Evolutionary conservation across 2,329 filamentous ascomycete species (phyloP), one percentile per base, ranked within the genome.

Genomic region (Dactylellina sp.): DNA sequence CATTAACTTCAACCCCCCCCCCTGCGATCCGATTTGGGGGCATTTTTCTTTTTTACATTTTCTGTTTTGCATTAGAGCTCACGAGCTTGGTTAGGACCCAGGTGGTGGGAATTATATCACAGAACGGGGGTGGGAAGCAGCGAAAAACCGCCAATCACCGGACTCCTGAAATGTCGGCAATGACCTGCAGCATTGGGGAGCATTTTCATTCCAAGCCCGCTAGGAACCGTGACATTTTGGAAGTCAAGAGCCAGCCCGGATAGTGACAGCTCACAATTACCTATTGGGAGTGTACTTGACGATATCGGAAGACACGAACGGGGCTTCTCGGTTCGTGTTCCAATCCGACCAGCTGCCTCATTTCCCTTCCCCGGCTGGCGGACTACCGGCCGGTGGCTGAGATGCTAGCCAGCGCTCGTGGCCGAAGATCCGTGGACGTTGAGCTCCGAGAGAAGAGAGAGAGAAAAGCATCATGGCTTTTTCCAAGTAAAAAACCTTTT

Each of bases 251-350:
- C n/a, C n/a, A n/a, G n/a, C n/a, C n/a, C n/a, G n/a, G 20, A 55
- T 59, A 49, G 40, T 70, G 64, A 70, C 64, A 70, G 64, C 56
- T 61, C 64, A 70, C 16, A 46, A 55, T 60, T 53, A 60, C 52
- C 32, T 28, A 50, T 42, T 32, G 32, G 22, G 16, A 40, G 28
- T 32, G 28, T 4, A 40, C 37, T 40, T 59, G 44, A 47, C 25
- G 40, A 32, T 49, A 52, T 68, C 22, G 52, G 20, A 46, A 53
- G 12, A n/a, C 25, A 11, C 1, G 7, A 39, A 16, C 20, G 49
- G 53, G 50, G 39, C 25, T 32, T 50, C 44, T 60, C 46, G 63
- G 53, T 60, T 60, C 50, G 46, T 39, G 24, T 46, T 40, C 52
- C 63, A 66, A 60, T 60, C 46, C 44, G 63, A 60, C 53, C 20